phyloP scores from a whole-genome alignment of 2,329 filamentous ascomycete species.

The Trichoderma aggressivum region DNA sequence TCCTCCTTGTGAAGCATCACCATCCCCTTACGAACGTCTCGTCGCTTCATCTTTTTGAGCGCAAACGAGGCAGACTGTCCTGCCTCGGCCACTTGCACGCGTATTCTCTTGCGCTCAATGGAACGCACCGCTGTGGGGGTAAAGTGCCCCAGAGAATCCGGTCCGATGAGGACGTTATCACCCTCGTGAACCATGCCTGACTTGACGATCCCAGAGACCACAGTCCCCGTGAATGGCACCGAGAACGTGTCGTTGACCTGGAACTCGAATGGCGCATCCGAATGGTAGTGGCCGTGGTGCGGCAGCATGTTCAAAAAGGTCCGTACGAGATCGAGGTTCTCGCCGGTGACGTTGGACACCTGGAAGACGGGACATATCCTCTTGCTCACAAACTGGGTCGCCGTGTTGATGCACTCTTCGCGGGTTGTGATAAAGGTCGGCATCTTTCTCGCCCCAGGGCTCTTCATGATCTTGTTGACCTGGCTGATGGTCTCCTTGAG shows the following conservation, averaged over 20 bases:
- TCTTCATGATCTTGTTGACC: constrained; percentile 89
- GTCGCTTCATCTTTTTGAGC: constrained; percentile 78
- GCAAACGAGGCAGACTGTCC: constrained; percentile 93
- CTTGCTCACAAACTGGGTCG: constrained; percentile 91
- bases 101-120: constrained; percentile 91
- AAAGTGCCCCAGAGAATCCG: constrained; percentile 88
- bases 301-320: constrained; percentile 94
- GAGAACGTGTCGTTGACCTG: constrained; percentile 97
- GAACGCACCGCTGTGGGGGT: constrained; percentile 81
- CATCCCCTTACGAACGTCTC: constrained; percentile 97
- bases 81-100: constrained; percentile 81
- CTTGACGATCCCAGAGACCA: constrained; percentile 91
- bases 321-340: constrained; percentile 84
- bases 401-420: constrained; percentile 91
- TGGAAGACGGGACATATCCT: constrained; percentile 97
- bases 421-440: constrained; percentile 91
- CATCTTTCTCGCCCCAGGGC: constrained; percentile 88
- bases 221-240: constrained; percentile 93
- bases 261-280: constrained; percentile 86
- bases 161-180: constrained; percentile 85
- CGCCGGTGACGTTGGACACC: constrained; percentile 94
- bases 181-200: constrained; percentile 82
- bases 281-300: constrained; percentile 89
- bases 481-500: constrained; percentile 90
- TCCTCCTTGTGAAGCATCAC: constrained; percentile 86